These are phyloP conservation scores for Cymbopogon citratus DNA, from an alignment of 176 grass and related monocot species.

Conservation along the genomic window DNA sequence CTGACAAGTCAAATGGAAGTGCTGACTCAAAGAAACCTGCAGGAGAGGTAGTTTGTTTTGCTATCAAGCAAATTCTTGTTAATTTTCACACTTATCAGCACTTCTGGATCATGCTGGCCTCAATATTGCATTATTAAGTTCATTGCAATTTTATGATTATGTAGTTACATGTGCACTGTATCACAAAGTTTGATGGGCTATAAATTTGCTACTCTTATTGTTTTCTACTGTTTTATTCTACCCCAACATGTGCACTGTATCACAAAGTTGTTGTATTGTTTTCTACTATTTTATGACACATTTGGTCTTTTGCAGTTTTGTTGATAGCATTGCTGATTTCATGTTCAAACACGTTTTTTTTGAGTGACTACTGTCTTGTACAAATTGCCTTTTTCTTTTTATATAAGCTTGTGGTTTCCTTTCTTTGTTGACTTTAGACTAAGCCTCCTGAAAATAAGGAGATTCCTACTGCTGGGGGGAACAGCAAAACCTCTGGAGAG, in stretches of 20 bases:
- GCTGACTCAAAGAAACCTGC: slow-evolving; percentile 39
- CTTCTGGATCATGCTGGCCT: slow-evolving; percentile 12
- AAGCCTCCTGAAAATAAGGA: slow-evolving; percentile 49
- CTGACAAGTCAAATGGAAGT: slow-evolving; percentile 41
- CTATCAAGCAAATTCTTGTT: background rate
- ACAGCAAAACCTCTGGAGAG: slow-evolving; percentile 47
- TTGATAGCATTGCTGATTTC: background rate
- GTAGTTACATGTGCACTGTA: slow-evolving; percentile 1
- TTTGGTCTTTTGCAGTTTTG: background rate
- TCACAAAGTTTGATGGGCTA: background rate
- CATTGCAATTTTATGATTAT: background rate
- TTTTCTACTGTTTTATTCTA: background rate
- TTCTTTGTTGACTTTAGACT: slow-evolving; percentile 39
- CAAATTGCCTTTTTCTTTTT: background rate
- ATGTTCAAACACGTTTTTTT: background rate
- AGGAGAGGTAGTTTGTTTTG: slow-evolving; percentile 38
- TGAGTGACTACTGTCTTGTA: background rate
- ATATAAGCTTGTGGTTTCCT: slow-evolving; percentile 1
- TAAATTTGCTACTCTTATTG: background rate
- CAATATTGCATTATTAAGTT: slow-evolving; percentile 16
- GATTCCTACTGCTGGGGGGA: slow-evolving; percentile 31
- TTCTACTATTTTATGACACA: background rate
- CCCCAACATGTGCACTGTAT: background rate
- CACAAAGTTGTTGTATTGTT: background rate
- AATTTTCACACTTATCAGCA: background rate